Percentiles rank a stretch among this genome's conserved stretches.
Conservation (phyloP, 169 alveolate genomes). For the Eimeria necatrix region DNA sequence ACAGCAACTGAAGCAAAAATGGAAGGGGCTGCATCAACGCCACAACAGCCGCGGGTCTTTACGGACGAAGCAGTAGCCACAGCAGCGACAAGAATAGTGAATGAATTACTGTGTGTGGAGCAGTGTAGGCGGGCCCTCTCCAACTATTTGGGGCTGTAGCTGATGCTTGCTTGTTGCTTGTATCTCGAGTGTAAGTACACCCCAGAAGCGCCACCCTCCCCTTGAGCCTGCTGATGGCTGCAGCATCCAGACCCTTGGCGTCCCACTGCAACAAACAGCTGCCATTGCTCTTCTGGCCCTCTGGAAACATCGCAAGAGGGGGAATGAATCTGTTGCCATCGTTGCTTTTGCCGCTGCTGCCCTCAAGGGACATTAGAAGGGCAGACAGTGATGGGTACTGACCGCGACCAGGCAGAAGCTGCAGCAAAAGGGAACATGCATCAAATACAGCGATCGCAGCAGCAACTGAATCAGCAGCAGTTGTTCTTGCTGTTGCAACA, state of each 20-base stretch:
- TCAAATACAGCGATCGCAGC: neutral
- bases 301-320: constrained; percentile 78
- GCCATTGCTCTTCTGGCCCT: constrained; percentile 82
- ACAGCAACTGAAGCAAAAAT: neutral
- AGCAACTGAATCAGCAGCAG: neutral
- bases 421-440: constrained; percentile 26
- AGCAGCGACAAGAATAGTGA: no score
- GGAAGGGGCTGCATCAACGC: neutral
- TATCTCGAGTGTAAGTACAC: constrained; percentile 54
- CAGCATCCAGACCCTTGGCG: constrained; percentile 63
- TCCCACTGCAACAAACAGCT: constrained; percentile 75
- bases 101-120: constrained; percentile 48
- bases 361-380: constrained; percentile 60
- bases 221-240: constrained; percentile 66
- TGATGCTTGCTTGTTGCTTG: constrained; percentile 1
- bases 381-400: constrained; percentile 58
- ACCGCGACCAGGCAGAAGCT: constrained; percentile 81
- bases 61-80: neutral
- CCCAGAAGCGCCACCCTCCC: constrained; percentile 78
- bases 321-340: constrained; percentile 7
- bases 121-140: constrained; percentile 55
- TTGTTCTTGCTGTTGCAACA: neutral
- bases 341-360: constrained; percentile 46
- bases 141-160: constrained; percentile 36
- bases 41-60: neutral